Base-by-base conservation (phyloP, 164 flowering plant species). In the Vitis rotundifolia region DNA sequence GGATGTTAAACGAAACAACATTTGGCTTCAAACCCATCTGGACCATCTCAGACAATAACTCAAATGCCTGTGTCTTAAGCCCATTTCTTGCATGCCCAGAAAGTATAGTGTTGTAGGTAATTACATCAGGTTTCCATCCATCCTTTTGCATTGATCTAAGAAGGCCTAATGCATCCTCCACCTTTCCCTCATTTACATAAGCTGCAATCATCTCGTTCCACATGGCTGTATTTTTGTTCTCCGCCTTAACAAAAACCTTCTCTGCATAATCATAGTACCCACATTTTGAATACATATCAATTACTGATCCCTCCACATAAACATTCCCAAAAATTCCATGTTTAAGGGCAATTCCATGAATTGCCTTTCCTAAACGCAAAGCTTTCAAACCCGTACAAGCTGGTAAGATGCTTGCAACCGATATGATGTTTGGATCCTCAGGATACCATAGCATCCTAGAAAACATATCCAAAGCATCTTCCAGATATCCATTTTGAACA, bases 161-260 rank as follows among this genome's bases (percentile, higher is more conserved):
- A 49, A 80, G 67, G 37, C 37, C 67, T 58, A 72, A 22, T 44
- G 82, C 85, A 63, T 66, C 44, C 47, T 66, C 52, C 76, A 76
- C 71, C 12, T 81, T 71, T 1, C 83, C 89, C 49, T 75, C 79
- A 69, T 77, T 81, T 50, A 73, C 78, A 66, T 78, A 78, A 62
- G 78, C 78, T 55, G 79, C 73, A 62, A 84, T 77, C 79, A 86
- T 78, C 75, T 84, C 85, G 68, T 86, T 86, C 82, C 83, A 82
- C 64, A 86, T 56, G 49, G 83, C 69, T 65, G 80, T 70, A 66
- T 76, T 79, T 68, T 76, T 80, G 63, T 61, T 63, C 57, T 71
- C 62, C 11, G 77, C 79, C 68, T 59, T 47, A 56, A 19, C 56
- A 66, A 84, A 86, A 29, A 78, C 68, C 50, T 53, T 75, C 68